Evolutionary conservation across 1,284 basidiomycete species (phyloP).

Genomic region (Papiliotrema nemorosa): DNA sequence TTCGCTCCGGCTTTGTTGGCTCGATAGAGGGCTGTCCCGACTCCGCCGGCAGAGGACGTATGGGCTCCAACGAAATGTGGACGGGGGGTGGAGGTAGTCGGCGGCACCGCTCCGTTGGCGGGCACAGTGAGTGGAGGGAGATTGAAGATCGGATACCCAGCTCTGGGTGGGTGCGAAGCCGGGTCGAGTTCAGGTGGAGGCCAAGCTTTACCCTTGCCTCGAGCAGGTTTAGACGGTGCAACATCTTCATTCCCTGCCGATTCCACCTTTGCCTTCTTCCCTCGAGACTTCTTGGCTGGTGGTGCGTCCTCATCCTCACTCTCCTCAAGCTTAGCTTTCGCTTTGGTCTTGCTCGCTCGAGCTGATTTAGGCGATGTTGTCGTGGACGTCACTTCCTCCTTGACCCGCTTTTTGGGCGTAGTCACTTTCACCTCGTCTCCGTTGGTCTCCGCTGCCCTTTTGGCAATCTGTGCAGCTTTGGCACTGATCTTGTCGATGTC

Average conservation of each 20-base stretch:
- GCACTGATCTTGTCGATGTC: too few species aligned
- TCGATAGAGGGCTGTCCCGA: slow-evolving; percentile 68
- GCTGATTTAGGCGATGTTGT: too few species aligned
- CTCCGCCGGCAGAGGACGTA: slow-evolving; percentile 72
- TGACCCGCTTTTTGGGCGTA: too few species aligned
- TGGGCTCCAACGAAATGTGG: slow-evolving; percentile 64
- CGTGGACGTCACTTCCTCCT: too few species aligned
- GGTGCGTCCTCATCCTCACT: background rate
- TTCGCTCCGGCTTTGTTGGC: slow-evolving; percentile 72
- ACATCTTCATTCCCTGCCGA: slow-evolving; percentile 1
- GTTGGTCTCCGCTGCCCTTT: too few species aligned
- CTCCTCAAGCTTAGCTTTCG: slow-evolving; percentile 2
- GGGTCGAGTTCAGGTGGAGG: slow-evolving; percentile 42
- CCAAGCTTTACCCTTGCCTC: slow-evolving; percentile 19
- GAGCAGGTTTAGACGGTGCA: background rate
- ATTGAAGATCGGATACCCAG: slow-evolving; percentile 32
- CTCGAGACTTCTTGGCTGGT: background rate
- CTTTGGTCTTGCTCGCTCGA: background rate
- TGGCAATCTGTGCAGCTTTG: too few species aligned
- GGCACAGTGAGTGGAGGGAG: slow-evolving; percentile 10
- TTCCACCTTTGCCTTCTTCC: slow-evolving; percentile 11
- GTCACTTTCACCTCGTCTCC: too few species aligned
- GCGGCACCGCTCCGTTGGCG: slow-evolving; percentile 21
- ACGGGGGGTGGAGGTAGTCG: slow-evolving; percentile 7
- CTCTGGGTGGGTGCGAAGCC: slow-evolving; percentile 25